These are phyloP conservation scores for Solanum boliviense DNA, from an alignment of 257 asterid genomes.

Conservation along the genomic window DNA sequence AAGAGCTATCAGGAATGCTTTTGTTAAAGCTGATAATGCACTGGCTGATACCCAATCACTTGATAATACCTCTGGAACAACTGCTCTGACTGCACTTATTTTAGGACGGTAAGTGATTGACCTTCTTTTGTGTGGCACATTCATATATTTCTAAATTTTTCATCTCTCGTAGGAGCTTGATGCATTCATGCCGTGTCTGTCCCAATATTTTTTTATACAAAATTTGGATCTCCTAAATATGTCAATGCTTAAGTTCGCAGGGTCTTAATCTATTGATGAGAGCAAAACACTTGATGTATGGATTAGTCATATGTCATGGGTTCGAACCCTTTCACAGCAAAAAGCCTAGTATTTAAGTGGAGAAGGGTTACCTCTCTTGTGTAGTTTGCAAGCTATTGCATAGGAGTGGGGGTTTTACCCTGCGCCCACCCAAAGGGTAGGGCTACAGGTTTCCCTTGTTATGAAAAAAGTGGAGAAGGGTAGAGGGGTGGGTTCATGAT, in stretches of 20 bases:
- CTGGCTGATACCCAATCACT: conserved; percentile 53
- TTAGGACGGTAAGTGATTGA: conserved; percentile 47
- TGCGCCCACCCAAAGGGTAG: neutral
- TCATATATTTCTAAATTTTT: neutral
- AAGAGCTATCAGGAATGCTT: conserved; percentile 62
- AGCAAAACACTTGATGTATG: neutral
- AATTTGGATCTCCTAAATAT: neutral
- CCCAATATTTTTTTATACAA: neutral
- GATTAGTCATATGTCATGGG: neutral
- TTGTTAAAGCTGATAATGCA: conserved; percentile 57
- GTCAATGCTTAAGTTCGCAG: neutral
- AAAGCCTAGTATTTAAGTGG: neutral
- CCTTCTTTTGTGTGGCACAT: neutral
- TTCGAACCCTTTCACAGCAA: neutral
- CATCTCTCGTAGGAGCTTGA: neutral
- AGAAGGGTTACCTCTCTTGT: neutral
- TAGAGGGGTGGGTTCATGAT: neutral
- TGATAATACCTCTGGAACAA: conserved; percentile 65
- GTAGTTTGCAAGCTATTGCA: neutral
- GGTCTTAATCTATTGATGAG: neutral
- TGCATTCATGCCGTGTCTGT: neutral
- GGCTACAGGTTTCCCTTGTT: neutral
- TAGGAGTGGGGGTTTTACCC: neutral
- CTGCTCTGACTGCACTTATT: conserved; percentile 56
- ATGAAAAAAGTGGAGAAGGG: neutral